Percentiles rank a stretch among this genome's conserved stretches.
These are phyloP conservation scores for Psidium guajava DNA, from an alignment of 345 rosid species.

Conservation along the genomic window DNA sequence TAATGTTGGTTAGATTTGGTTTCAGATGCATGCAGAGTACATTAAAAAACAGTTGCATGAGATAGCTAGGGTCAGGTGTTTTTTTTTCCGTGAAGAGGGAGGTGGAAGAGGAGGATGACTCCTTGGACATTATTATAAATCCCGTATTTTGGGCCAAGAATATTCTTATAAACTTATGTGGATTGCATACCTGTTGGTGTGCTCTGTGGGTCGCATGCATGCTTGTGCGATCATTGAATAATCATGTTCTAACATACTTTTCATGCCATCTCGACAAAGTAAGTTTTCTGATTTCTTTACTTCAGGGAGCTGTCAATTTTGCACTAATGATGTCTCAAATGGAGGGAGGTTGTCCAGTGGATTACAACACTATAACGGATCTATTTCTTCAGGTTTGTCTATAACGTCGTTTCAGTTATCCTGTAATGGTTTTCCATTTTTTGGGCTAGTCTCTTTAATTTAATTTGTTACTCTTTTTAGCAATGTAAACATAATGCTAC, in stretches of 20 bases:
- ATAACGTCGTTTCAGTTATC: background rate
- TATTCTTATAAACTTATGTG: background rate
- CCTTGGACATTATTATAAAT: background rate
- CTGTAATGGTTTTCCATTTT: background rate
- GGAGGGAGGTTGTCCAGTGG: constrained; percentile 97
- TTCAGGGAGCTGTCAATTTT: constrained; percentile 93
- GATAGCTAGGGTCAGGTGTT: background rate
- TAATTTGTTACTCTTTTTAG: background rate
- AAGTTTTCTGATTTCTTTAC: constrained; percentile 1
- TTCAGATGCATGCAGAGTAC: background rate
- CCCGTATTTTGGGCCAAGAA: background rate
- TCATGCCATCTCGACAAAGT: background rate
- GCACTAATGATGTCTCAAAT: constrained; percentile 99
- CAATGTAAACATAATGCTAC: background rate
- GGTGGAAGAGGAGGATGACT: background rate
- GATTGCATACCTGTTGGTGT: background rate
- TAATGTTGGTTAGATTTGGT: background rate
- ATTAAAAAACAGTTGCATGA: background rate
- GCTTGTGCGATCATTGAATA: background rate
- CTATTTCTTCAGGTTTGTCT: constrained; percentile 82
- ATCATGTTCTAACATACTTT: background rate
- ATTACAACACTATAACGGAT: constrained; percentile 90
- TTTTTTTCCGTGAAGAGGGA: background rate
- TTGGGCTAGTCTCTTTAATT: background rate
- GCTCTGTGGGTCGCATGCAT: background rate